phyloP scores from a whole-genome alignment of 805 yeast species.

The Ogataea siamensis region DNA sequence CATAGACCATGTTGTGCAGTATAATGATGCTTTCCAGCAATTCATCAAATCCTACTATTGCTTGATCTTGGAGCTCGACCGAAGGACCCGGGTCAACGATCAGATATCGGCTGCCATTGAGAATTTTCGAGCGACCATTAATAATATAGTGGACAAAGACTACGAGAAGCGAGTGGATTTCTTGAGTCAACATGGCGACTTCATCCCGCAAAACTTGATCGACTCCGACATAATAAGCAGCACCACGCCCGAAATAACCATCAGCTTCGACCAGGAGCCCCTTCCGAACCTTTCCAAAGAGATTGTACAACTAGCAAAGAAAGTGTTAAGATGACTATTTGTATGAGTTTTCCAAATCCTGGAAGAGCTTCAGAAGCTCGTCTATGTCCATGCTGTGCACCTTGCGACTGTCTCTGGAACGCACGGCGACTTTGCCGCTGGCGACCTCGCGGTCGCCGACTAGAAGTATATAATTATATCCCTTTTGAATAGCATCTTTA shows the following conservation, averaged over 20 bases:
- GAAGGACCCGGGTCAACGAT: constrained; percentile 44
- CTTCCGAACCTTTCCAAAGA: constrained; percentile 23
- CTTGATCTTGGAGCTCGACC: constrained; percentile 48
- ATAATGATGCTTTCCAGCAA: constrained; percentile 45
- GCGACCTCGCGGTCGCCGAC: constrained; percentile 84
- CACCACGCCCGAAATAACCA: constrained; percentile 24
- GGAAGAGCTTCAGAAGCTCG: constrained; percentile 53
- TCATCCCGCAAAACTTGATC: constrained; percentile 45
- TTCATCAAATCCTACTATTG: constrained; percentile 53
- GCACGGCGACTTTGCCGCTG: constrained; percentile 56
- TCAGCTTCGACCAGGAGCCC: constrained; percentile 22
- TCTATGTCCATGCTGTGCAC: constrained; percentile 44
- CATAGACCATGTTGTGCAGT: constrained; percentile 19
- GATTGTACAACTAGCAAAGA: constrained; percentile 21
- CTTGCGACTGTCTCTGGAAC: constrained; percentile 52
- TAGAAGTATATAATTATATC: constrained; percentile 77
- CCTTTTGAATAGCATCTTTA: constrained; percentile 70
- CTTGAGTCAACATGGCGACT: constrained; percentile 48
- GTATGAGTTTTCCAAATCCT: constrained; percentile 49
- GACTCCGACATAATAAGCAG: constrained; percentile 24
- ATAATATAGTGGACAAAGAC: constrained; percentile 44
- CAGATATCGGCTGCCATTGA: constrained; percentile 40
- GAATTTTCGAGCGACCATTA: constrained; percentile 41
- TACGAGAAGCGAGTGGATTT: constrained; percentile 41
- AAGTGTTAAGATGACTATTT: constrained; percentile 29